Evolutionary conservation across 768 basidiomycete genomes (phyloP), one percentile per base, ranked within the genome.

Genomic region (Tulasnella sp.): DNA sequence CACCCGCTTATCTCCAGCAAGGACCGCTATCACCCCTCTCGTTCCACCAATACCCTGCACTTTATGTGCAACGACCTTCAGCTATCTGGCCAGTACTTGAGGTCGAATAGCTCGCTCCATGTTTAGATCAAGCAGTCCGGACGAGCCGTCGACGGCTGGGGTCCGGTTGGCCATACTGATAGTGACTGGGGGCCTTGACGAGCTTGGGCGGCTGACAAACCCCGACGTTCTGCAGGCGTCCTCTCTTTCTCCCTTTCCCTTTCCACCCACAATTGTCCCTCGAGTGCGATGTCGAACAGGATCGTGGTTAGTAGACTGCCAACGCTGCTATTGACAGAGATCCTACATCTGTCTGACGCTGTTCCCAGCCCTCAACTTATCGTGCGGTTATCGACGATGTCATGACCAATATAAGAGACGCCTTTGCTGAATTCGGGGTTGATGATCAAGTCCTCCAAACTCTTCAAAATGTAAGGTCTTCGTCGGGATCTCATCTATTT

Each of bases 351-450:
- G 89, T 88, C 89, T 90, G 62, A 90, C 89, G 88, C 85, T 86
- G 85, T 81, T 84, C 83, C 89, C 91, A 97, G 96, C 96, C 96
- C 84, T 84, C 86, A 82, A 93, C 95, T 83, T 99, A 99, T 86
- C 94, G 97, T 82, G 85, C 91, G 80, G 93, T 99, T 86, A 98
- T 99, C 87, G 96, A 98, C 91, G 96, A 98, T 86, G 97, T 99
- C 82, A 93, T 99, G 83, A 86, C 87, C 42, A 88, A 89, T 82
- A 94, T 97, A 88, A 94, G 94, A 87, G 87, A 91, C 85, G 97
- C 98, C 85, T 99, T 99, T 86, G 97, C 99, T 85, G 96, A 97
- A 84, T 96, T 94, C 83, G 98, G 98, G 81, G 93, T 99, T 81
- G 89, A 92, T 84, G 93, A 98, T 85, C 94, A 96, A 27, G 92